A percentile compares a stretch with the other conserved stretches of the same genome.
phyloP scores from a whole-genome alignment of 441 rosid genomes.

The Brassica balearica region DNA sequence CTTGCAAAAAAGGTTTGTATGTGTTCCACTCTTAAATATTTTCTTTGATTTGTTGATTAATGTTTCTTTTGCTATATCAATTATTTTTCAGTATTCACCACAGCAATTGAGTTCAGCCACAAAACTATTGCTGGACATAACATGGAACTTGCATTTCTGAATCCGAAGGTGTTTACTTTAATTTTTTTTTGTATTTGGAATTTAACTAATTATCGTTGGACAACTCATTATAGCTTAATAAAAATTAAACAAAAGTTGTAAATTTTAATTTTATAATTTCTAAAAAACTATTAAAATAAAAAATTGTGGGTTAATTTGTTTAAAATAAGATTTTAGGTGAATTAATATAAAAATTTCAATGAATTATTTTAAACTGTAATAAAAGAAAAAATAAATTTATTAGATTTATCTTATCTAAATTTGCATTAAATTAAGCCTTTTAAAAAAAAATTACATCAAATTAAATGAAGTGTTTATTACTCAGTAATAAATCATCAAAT shows the following conservation, averaged over 20 bases:
- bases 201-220: neutral
- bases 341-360: too few relatives aligned
- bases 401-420: neutral
- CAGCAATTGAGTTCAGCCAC: constrained; percentile 79
- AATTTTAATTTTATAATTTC: neutral
- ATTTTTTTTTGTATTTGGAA: neutral
- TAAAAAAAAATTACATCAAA: too few relatives aligned
- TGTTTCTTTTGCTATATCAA: constrained; percentile 28
- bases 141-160: constrained; percentile 88
- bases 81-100: constrained; percentile 69
- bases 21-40: constrained; percentile 18
- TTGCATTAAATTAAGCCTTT: too few relatives aligned
- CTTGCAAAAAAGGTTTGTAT: constrained; percentile 75
- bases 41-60: constrained; percentile 26
- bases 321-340: neutral
- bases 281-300: neutral
- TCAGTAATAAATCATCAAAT: neutral
- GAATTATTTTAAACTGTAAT: neutral
- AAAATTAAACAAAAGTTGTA: neutral
- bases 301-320: neutral
- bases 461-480: neutral
- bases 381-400: too few relatives aligned
- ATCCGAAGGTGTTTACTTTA: constrained; percentile 66
- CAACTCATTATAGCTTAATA: neutral
- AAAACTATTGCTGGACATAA: constrained; percentile 77